Evolutionary conservation across 768 basidiomycete genomes (phyloP).

Genomic region (Amanita jacksonii): DNA sequence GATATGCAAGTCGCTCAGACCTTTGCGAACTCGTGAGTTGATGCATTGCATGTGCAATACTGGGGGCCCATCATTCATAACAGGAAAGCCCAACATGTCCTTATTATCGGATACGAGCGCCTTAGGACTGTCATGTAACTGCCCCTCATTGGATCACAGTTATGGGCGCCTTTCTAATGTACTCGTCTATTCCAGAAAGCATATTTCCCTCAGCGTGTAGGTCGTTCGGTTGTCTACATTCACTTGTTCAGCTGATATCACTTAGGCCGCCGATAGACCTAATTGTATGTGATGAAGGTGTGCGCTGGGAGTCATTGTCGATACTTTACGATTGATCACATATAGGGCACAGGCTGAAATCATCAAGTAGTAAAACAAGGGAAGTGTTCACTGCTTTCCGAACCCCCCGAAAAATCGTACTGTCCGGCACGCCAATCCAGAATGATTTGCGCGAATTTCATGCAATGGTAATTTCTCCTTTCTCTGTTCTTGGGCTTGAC

Average conservation of each 20-base stretch:
- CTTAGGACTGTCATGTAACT: conserved; percentile 74
- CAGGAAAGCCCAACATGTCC: conserved; percentile 74
- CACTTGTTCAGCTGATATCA: background rate
- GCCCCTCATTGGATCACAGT: background rate
- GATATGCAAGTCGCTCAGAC: conserved; percentile 36
- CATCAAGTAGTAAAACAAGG: conserved; percentile 83
- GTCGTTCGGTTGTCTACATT: conserved; percentile 12
- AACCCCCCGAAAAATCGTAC: conserved; percentile 72
- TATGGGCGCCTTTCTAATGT: background rate
- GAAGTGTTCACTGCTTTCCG: conserved; percentile 73
- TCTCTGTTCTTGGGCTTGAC: background rate
- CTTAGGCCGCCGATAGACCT: conserved; percentile 82
- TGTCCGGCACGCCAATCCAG: conserved; percentile 96
- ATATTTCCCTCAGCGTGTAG: conserved; percentile 57
- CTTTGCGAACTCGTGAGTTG: conserved; percentile 64
- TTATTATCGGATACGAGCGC: conserved; percentile 93
- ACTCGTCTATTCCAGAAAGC: conserved; percentile 16
- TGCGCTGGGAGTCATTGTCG: no score
- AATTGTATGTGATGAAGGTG: conserved; percentile 93
- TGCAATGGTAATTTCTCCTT: conserved; percentile 62
- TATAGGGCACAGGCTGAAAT: conserved; percentile 84
- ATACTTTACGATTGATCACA: no score
- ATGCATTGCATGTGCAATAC: no score
- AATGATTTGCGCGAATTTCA: conserved; percentile 95
- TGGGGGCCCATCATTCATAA: no score